Evolutionary conservation across 2,329 filamentous ascomycete genomes (phyloP), one percentile per base, ranked within the genome.

Genomic region (Cucurbitaria berberidis): DNA sequence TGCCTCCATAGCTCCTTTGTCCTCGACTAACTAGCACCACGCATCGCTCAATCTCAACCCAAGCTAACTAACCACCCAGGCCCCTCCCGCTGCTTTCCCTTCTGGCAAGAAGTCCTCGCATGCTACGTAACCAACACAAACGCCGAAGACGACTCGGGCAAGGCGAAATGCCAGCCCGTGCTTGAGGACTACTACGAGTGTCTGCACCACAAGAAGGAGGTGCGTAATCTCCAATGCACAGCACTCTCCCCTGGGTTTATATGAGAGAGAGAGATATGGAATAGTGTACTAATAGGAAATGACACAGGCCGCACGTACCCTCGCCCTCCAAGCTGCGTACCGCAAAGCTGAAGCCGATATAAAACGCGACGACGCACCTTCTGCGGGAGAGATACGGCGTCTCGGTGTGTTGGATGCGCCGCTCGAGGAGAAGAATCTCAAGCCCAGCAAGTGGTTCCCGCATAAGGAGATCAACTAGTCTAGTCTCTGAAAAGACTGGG

Each of bases 121-220:
- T 99, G 95, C 86, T 99, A 99, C 78, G 92, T 97, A 57, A 88
- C 96, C 74, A 98, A 98, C 81, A 91, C 91, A 50, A 85, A 84
- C 62, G 81, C 89, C 62, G 89, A 93, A 50, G 89, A 93, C 72
- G 82, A 86, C 64, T 85, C 86, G 15, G 91, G 91, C 66, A 95
- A 93, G 81, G 89, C 87, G 77, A 96, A 96, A 80, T 99, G 96
- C 76, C 80, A 84, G 16, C 88, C 90, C 15, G 85, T 87, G 4
- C 82, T 98, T 63, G 95, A 99, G 76, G 95, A 99, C 76, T 99
- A 99, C 82, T 96, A 97, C 76, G 95, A 99, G 81, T 99, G 96
- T 78, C 81, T 99, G 74, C 95, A 99, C 77, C 95, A 99, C 83
- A 92, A 89, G 83, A 99, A 99, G 82, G 95, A 99, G 91, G 95